Percentiles rank a stretch among this genome's conserved stretches.
phyloP scores from a whole-genome alignment of 495 filamentous ascomycete genomes.

The Talaromyces ruber region DNA sequence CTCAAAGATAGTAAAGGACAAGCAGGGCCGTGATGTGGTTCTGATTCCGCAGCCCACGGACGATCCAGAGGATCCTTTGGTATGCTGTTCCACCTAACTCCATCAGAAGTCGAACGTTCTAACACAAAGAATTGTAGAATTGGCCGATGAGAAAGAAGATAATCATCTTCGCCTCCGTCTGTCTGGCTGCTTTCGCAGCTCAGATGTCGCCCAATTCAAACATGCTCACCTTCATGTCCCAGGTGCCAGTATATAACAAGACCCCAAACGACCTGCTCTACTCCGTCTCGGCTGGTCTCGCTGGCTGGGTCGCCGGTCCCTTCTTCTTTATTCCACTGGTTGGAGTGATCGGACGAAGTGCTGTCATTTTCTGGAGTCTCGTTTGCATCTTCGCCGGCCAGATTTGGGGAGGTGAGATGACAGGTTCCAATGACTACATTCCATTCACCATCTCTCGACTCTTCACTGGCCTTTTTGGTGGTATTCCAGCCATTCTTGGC shows the following conservation, averaged over 20 bases:
- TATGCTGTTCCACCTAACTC: no score
- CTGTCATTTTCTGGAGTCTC: slow-evolving; percentile 36
- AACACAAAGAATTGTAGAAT: slow-evolving; percentile 19
- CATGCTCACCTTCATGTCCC: neutral
- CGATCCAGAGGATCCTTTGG: slow-evolving; percentile 37
- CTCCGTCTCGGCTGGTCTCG: slow-evolving; percentile 27
- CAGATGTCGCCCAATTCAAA: slow-evolving; percentile 12
- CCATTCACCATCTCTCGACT: slow-evolving; percentile 35
- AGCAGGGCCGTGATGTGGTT: slow-evolving; percentile 20
- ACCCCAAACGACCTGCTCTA: slow-evolving; percentile 21
- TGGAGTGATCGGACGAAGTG: slow-evolving; percentile 28
- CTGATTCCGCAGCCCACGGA: slow-evolving; percentile 39
- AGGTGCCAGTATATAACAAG: slow-evolving; percentile 20
- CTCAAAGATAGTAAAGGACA: neutral
- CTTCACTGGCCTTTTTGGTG: slow-evolving; percentile 32
- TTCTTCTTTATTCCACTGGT: slow-evolving; percentile 34
- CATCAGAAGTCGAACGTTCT: neutral
- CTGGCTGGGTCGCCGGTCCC: slow-evolving; percentile 32
- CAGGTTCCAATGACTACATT: slow-evolving; percentile 28
- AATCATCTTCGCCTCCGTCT: slow-evolving; percentile 21
- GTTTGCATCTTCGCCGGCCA: slow-evolving; percentile 22
- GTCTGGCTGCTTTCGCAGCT: slow-evolving; percentile 12
- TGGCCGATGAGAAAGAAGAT: slow-evolving; percentile 37
- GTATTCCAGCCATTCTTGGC: slow-evolving; percentile 29
- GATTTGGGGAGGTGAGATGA: slow-evolving; percentile 37